phyloP scores from a whole-genome alignment of 148 eudicot species.

The Rhododendron mucronatum region DNA sequence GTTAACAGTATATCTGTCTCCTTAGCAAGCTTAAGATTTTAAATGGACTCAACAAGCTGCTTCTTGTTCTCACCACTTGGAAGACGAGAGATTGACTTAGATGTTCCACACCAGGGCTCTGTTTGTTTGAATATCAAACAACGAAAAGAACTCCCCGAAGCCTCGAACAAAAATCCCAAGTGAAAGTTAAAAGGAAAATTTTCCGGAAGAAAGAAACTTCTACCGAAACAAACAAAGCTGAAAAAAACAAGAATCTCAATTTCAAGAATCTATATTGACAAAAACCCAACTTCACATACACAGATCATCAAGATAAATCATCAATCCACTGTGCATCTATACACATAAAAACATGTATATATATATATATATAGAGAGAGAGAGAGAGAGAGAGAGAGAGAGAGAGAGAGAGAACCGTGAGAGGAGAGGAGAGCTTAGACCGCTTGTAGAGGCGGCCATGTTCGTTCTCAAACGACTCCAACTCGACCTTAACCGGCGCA shows the following conservation, averaged over 20 bases:
- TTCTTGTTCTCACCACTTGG: not conserved
- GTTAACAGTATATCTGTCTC: not conserved
- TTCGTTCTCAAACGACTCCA: constrained; percentile 24
- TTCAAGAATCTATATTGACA: not conserved
- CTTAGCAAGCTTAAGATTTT: not conserved
- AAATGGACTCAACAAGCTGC: not conserved
- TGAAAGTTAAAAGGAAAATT: not conserved
- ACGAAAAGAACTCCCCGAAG: not conserved
- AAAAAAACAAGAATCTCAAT: not conserved
- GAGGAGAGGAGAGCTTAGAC: constrained; percentile 35
- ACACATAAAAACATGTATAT: not conserved
- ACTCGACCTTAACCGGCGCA: constrained; percentile 39
- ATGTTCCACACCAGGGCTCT: not conserved
- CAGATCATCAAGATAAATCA: not conserved
- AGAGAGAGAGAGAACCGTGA: constrained; percentile 23
- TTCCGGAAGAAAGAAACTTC: not conserved
- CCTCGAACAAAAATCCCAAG: not conserved
- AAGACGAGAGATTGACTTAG: not conserved
- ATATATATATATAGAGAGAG: too few species aligned
- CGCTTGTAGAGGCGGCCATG: constrained; percentile 42
- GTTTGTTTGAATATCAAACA: not conserved
- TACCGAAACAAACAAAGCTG: not conserved
- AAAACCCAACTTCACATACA: not conserved
- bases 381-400: not conserved
- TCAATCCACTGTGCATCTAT: not conserved